Evolutionary conservation across 208 protist species (phyloP), one percentile per base, ranked within the genome.

Genomic region (Wallacemonas sp.): DNA sequence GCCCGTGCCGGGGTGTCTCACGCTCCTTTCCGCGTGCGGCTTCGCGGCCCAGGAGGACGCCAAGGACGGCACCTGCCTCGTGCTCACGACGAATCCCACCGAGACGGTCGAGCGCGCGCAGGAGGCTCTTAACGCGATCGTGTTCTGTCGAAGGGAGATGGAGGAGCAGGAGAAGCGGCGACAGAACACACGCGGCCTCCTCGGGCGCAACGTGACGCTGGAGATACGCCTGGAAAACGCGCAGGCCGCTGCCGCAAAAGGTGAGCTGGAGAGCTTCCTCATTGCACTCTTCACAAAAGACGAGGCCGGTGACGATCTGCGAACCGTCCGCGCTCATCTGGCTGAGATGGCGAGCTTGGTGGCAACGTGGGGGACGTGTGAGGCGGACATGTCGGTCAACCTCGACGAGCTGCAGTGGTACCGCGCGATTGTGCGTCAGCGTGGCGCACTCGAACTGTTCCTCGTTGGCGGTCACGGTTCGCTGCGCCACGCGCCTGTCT

Each of bases 261-360:
- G 69, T 6, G 64, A 70, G 16, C 61, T 87, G n/a, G 46, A 73
- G 11, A 27, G 52, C 2, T 81, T 76, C 48, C 55, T 87, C 34
- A 61, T 64, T 27, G 65, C 73, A 46, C 77, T 76, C 27, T 88
- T 85, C 68, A 81, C 70, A 12, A 36, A 65, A 2, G 86, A 92
- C 58, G 82, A 88, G 30, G 82, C 78, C 1, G 86, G 86, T 29
- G 86, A 92, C 54, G 80, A 77, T 5, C 82, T 92, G 41, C 73
- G 66, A 57, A 74, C 76, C 1, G 61, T 74, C 1, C 14, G 23
- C 2, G 44, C 24, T n/a, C 72, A 73, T 44, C 34, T 76, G 1
- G 52, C 65, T 5, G 69, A 29, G 32, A 43, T 84, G 8, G 46
- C 17, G 32, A 33, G 44, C n/a, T 38, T 76, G 21, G 23, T 83